A percentile compares a stretch with the other conserved stretches of the same genome.
Conservation (phyloP, 2,329 filamentous ascomycete species). For the Fusarium brachygibbosum region DNA sequence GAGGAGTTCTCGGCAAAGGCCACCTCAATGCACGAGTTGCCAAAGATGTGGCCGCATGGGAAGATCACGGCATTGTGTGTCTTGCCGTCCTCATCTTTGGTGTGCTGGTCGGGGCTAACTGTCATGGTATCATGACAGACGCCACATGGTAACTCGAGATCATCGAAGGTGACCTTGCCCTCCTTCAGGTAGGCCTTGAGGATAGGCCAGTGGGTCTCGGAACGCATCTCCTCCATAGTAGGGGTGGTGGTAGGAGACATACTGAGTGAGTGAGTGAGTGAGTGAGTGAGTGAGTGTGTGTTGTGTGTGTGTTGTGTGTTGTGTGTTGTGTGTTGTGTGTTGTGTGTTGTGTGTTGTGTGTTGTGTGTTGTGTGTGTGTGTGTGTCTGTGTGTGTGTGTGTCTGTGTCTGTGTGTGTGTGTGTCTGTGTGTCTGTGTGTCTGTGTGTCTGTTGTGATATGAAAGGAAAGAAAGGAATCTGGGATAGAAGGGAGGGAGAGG, state of each 20-base stretch:
- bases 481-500: too few relatives aligned
- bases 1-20: background rate
- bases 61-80: constrained; percentile 1
- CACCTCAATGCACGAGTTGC: background rate
- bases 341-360: background rate
- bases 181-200: background rate
- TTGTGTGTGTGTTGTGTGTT: background rate
- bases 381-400: background rate
- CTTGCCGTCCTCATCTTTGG: background rate
- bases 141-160: background rate
- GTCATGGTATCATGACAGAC: background rate
- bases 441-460: too few relatives aligned
- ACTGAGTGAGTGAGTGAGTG: background rate
- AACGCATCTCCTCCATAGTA: background rate
- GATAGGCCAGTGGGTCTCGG: constrained; percentile 1
- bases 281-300: background rate
- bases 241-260: background rate
- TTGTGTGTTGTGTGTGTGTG: background rate
- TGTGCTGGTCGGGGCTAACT: background rate
- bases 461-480: too few relatives aligned
- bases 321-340: background rate
- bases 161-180: background rate
- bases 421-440: background rate
- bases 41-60: constrained; percentile 18
- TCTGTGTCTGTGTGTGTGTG: background rate